Conservation (phyloP, 495 filamentous ascomycete species). For the Penicillium coffeae region DNA sequence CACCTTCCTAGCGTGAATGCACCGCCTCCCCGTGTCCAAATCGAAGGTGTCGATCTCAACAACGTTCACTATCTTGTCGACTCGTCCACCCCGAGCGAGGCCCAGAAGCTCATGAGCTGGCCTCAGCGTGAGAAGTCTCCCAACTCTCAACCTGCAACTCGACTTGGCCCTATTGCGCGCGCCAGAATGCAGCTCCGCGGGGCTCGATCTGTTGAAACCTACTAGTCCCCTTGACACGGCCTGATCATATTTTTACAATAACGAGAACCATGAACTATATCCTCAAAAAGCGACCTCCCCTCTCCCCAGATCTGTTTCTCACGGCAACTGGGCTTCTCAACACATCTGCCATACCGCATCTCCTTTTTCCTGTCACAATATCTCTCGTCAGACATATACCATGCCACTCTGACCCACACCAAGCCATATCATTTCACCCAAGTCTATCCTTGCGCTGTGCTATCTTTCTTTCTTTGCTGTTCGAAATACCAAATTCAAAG, state of each 20-base stretch:
- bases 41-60: constrained; percentile 39
- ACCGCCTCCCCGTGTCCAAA: constrained; percentile 26
- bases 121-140: constrained; percentile 16
- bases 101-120: constrained; percentile 37
- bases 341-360: background rate
- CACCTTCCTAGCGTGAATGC: constrained; percentile 32
- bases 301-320: background rate
- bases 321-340: background rate
- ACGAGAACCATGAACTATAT: background rate
- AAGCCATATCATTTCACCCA: background rate
- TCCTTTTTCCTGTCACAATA: background rate
- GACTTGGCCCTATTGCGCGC: constrained; percentile 20
- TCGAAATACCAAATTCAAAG: too few relatives aligned
- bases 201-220: constrained; percentile 24
- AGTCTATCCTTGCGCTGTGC: constrained; percentile 1
- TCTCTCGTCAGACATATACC: background rate
- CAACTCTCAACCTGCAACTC: constrained; percentile 12
- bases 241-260: background rate
- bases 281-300: background rate
- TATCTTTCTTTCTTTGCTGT: background rate
- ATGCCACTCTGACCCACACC: background rate
- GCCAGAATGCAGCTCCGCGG: constrained; percentile 25
- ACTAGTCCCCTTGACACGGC: constrained; percentile 4
- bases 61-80: constrained; percentile 35
- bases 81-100: constrained; percentile 22